Evolutionary conservation across 441 rosid genomes (phyloP).

Genomic region (Melastoma candidum): DNA sequence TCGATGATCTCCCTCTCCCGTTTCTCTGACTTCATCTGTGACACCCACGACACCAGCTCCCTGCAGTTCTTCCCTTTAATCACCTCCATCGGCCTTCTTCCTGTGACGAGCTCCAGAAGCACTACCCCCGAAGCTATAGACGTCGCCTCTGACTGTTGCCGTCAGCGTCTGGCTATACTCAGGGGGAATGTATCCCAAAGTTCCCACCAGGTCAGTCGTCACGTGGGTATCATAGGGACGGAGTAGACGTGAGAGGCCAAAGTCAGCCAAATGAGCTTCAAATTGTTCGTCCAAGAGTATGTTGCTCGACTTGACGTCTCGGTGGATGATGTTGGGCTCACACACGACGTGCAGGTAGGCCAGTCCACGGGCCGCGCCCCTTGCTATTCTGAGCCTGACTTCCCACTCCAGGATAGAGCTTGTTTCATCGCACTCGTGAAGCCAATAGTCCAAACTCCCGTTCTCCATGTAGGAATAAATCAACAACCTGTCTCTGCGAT

Average conservation of each 20-base stretch:
- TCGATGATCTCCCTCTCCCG: constrained; percentile 57
- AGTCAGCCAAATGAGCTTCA: constrained; percentile 69
- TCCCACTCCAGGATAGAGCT: constrained; percentile 41
- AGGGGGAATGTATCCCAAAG: constrained; percentile 60
- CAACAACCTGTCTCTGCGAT: constrained; percentile 50
- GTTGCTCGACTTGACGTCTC: constrained; percentile 56
- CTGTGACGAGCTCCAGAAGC: constrained; percentile 59
- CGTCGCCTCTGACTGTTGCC: constrained; percentile 65
- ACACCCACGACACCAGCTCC: constrained; percentile 75
- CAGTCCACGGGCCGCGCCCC: constrained; percentile 49
- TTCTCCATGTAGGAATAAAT: constrained; percentile 92
- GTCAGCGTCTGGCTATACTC: constrained; percentile 55
- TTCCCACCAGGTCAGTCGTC: constrained; percentile 78
- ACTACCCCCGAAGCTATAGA: constrained; percentile 59
- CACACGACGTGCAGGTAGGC: constrained; percentile 58
- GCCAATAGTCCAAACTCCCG: constrained; percentile 91
- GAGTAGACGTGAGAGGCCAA: constrained; percentile 60
- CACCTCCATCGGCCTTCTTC: constrained; percentile 65
- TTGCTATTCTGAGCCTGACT: constrained; percentile 48
- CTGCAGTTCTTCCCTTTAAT: constrained; percentile 79
- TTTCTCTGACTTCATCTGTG: constrained; percentile 63
- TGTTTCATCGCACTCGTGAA: constrained; percentile 65
- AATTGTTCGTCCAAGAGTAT: constrained; percentile 51
- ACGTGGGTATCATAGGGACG: constrained; percentile 64
- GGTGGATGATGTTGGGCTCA: constrained; percentile 48